phyloP scores from a whole-genome alignment of 495 filamentous ascomycete genomes.

The Aspergillus sclerotioniger region DNA sequence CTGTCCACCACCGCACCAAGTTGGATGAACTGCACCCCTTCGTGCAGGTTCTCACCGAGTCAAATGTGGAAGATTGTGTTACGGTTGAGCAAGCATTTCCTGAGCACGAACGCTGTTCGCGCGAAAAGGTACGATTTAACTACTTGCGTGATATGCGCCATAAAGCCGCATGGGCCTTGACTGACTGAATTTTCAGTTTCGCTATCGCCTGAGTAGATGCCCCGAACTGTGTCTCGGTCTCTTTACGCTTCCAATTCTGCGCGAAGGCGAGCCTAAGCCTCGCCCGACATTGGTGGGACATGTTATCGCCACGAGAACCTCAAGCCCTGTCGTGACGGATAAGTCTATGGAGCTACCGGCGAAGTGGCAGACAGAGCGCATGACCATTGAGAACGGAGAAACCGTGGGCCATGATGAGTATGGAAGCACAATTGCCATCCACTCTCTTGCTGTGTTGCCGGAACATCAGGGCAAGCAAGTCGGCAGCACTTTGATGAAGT shows the following conservation, averaged over 20 bases:
- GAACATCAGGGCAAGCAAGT: slow-evolving; percentile 71
- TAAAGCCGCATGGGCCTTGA: neutral
- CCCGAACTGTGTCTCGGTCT: slow-evolving; percentile 80
- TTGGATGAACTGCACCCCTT: slow-evolving; percentile 62
- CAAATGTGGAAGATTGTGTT: slow-evolving; percentile 75
- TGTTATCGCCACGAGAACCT: slow-evolving; percentile 71
- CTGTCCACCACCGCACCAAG: slow-evolving; percentile 40
- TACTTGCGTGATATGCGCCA: neutral
- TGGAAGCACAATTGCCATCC: slow-evolving; percentile 73
- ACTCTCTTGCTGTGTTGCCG: slow-evolving; percentile 77
- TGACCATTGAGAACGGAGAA: slow-evolving; percentile 33
- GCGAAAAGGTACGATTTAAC: slow-evolving; percentile 69
- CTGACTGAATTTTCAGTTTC: slow-evolving; percentile 53
- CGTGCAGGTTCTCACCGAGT: slow-evolving; percentile 65
- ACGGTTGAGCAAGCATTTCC: slow-evolving; percentile 76
- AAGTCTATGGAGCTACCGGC: slow-evolving; percentile 69
- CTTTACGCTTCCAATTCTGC: slow-evolving; percentile 58
- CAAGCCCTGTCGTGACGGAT: slow-evolving; percentile 63
- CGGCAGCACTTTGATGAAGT: slow-evolving; percentile 71
- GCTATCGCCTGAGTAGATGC: slow-evolving; percentile 75
- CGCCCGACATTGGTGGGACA: slow-evolving; percentile 70
- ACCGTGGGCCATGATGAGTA: slow-evolving; percentile 63
- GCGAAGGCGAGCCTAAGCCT: slow-evolving; percentile 43
- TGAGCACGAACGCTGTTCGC: slow-evolving; percentile 66
- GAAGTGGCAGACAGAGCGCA: slow-evolving; percentile 55